Base-by-base conservation (phyloP, 768 basidiomycete genomes). In the Cantharellus anzutake region DNA sequence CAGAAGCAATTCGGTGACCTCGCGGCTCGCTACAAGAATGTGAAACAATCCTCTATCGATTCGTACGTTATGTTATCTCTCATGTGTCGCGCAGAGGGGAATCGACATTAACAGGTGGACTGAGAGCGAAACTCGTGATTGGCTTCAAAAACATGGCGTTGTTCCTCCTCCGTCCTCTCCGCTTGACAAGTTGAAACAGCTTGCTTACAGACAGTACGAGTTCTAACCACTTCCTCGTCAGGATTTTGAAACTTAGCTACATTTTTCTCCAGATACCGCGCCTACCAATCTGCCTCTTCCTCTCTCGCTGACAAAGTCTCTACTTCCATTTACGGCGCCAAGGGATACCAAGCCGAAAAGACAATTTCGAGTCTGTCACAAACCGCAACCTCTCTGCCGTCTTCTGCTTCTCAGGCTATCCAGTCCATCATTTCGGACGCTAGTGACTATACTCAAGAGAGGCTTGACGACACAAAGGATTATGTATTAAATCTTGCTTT, bases 121-220 rank as follows among this genome's bases (percentile, higher is more conserved):
- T 68, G 92, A 97, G 66, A 82, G 80, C 7, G 76, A 76, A 38
- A 74, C 96, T 29, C 80, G 92, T 66, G 74, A 85, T 63, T 94
- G 84, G 71, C 75, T 98, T 5, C 78, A 96, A 59, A 79, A 86
- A 66, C 84, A 94, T 64, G 92, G 92, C 48, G 75, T 94, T 61
- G 80, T 98, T 56, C 78, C 83, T 3, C 92, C 93, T 11, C 76
- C 78, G 38, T 84, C 85, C 2, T 82, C 82, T 2, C 44, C 20
- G 20, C 20, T 29, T 11, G 75, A 77, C 59, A 93, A 96, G 67
- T 80, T 97, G 29, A 74, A 86, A 29, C 71, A 84, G 14, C 75
- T 86, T 44, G 91, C 87, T 37, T 85, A 85, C 72, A 76, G 79
- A 62, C 78, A 79, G 68, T 71, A 62, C 63, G 69, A 63, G 34